These are phyloP conservation scores for Quercus phellos DNA, from an alignment of 331 rosid genomes.

Conservation along the genomic window DNA sequence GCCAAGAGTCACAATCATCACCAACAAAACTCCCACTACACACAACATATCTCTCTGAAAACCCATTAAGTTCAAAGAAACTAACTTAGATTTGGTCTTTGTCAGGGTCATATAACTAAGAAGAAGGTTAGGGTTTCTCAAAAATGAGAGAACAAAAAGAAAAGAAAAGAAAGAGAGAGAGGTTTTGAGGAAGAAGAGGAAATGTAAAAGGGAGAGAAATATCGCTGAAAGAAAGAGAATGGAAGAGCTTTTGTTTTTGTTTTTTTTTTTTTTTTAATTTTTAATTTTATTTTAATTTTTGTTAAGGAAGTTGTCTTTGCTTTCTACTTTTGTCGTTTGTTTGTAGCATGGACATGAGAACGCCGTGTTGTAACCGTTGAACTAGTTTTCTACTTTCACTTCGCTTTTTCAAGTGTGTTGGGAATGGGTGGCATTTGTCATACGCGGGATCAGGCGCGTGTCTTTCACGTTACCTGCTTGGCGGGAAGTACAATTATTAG, in stretches of 20 bases:
- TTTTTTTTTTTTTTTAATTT: not conserved
- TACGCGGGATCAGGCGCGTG: not conserved
- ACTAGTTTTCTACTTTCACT: not conserved
- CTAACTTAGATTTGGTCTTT: slow-evolving; percentile 3
- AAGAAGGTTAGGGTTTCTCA: not conserved
- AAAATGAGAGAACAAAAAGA: not conserved
- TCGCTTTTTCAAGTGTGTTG: not conserved
- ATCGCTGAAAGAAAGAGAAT: not conserved
- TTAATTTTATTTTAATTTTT: not conserved
- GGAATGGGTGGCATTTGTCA: not conserved
- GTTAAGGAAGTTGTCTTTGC: not conserved
- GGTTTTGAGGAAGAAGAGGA: slow-evolving; percentile 12
- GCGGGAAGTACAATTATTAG: not conserved
- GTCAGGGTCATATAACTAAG: not conserved
- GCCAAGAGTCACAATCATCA: slow-evolving; percentile 37
- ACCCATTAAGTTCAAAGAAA: slow-evolving; percentile 32
- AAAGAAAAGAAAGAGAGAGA: not conserved
- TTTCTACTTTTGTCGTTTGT: slow-evolving; percentile 22
- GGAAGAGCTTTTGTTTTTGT: not conserved
- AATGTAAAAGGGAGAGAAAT: slow-evolving; percentile 7
- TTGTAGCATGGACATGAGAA: slow-evolving; percentile 20
- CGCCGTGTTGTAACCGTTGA: slow-evolving; percentile 29
- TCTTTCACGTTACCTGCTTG: not conserved
- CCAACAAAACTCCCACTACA: slow-evolving; percentile 27
- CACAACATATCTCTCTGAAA: slow-evolving; percentile 33